Base-by-base conservation (phyloP, 2,329 filamentous ascomycete species). In the Fusarium sacchari region DNA sequence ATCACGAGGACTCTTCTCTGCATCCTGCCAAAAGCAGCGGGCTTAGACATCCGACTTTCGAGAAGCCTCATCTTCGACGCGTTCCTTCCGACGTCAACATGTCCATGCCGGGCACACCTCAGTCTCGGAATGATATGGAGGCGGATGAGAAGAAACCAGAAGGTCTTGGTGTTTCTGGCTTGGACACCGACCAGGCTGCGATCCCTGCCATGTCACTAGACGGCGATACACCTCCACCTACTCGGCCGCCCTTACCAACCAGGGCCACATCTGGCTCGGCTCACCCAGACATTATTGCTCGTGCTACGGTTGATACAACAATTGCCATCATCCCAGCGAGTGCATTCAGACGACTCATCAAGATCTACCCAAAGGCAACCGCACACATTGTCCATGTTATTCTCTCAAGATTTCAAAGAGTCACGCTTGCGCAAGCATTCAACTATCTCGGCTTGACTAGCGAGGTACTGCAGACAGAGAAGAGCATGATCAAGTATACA, bases 331-430 rank as follows among this genome's bases (percentile, higher is more conserved):
- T 99, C 64, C 97, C 97, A 3, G 96, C 96, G 2, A 97, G 95
- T 80, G 97, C 96, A 7, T 99, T 99, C 78, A 91, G 95, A 60
- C 91, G 97, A 14, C 86, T 99, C 59, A 99, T 97, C 57, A 91
- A 94, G 79, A 92, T 98, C 30, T 99, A 98, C 77, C 96, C 96
- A 15, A 97, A 97, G 84, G 95, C 97, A 15, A 98, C 96, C 5
- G 93, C 96, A 4, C 97, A 99, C 79, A 98, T 99, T 72, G 95
- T 99, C 11, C 96, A 99, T 80, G 96, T 99, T 50, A 99, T 99
- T 69, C 84, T 99, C 37, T 98, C 97, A 6, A 90, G 97, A 55
- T 92, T 99, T 58, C 96, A 99, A 80, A 88, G 97, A 75, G 97
- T 99, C 6, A 99, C 96, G 0, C 90, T 99, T 60, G 93, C 95